Evolutionary conservation across 495 filamentous ascomycete species (phyloP).

Genomic region (Hyaloscypha bicolor): DNA sequence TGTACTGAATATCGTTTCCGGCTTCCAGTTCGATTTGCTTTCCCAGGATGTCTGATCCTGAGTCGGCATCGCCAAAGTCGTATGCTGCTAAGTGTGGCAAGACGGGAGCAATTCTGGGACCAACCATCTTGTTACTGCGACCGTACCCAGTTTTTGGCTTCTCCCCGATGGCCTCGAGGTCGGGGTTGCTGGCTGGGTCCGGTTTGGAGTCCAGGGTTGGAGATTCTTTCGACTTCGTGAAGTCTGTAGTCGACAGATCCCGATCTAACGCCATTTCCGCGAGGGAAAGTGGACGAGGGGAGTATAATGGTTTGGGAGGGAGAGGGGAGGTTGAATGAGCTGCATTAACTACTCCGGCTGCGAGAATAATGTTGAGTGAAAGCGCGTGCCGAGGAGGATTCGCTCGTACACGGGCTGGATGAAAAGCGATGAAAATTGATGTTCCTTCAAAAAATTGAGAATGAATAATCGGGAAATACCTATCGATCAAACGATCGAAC

Average conservation of each 20-base stretch:
- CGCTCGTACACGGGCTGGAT: conserved; percentile 34
- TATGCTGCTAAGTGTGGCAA: conserved; percentile 34
- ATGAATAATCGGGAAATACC: background rate
- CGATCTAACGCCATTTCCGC: conserved; percentile 53
- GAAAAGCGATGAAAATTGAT: background rate
- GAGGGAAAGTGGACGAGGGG: conserved; percentile 31
- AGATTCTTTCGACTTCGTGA: conserved; percentile 19
- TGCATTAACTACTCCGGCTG: conserved; percentile 48
- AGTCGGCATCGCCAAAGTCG: conserved; percentile 34
- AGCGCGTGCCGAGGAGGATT: conserved; percentile 32
- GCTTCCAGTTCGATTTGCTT: conserved; percentile 79
- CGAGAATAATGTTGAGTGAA: conserved; percentile 5
- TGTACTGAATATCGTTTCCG: conserved; percentile 80
- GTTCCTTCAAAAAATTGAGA: background rate
- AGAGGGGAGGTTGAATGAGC: conserved; percentile 23
- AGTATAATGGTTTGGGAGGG: conserved; percentile 15
- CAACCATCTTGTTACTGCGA: conserved; percentile 30
- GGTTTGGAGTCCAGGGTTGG: conserved; percentile 8
- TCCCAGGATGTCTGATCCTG: conserved; percentile 53
- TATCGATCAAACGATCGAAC: background rate
- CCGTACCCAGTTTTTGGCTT: conserved; percentile 21
- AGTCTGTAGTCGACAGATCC: conserved; percentile 12
- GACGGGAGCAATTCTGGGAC: conserved; percentile 48
- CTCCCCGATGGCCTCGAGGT: conserved; percentile 24
- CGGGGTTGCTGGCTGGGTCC: conserved; percentile 21